Percentiles rank a stretch among this genome's conserved stretches.
phyloP scores from a whole-genome alignment of 805 yeast genomes.

The Peterozyma toletana region DNA sequence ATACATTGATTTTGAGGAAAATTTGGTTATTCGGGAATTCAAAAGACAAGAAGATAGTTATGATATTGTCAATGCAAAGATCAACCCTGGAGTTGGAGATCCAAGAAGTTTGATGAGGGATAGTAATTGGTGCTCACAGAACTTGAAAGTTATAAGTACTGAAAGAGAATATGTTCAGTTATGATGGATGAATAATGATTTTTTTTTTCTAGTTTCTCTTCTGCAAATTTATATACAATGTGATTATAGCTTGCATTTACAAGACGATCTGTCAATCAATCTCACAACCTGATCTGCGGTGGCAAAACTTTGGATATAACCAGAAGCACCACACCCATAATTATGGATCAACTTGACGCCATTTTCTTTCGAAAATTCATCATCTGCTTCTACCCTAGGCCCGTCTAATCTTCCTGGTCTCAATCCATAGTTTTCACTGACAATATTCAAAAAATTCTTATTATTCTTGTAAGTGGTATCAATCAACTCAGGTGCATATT shows the following conservation, averaged over 20 bases:
- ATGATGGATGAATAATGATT: neutral
- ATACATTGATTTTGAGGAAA: constrained; percentile 66
- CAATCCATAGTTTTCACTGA: constrained; percentile 51
- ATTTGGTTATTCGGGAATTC: constrained; percentile 66
- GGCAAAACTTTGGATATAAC: constrained; percentile 63
- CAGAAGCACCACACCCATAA: constrained; percentile 69
- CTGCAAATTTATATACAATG: neutral
- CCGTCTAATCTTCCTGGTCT: constrained; percentile 65
- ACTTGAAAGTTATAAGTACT: constrained; percentile 11
- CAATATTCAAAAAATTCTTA: constrained; percentile 34
- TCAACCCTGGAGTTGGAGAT: constrained; percentile 49
- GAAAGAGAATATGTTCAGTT: constrained; percentile 6
- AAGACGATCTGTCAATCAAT: neutral
- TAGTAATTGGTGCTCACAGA: constrained; percentile 73
- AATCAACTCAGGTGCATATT: constrained; percentile 30
- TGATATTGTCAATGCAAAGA: constrained; percentile 30
- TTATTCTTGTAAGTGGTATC: constrained; percentile 24
- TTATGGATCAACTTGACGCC: constrained; percentile 37
- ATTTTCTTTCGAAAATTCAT: constrained; percentile 11
- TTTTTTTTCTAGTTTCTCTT: neutral
- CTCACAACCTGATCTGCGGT: constrained; percentile 34
- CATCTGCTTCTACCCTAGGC: constrained; percentile 35
- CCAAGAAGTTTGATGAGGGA: constrained; percentile 71
- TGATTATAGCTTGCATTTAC: constrained; percentile 1
- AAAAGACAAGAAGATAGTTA: constrained; percentile 60